Conservation (phyloP, 139 green algal species). For the Nannochloris sp. region DNA sequence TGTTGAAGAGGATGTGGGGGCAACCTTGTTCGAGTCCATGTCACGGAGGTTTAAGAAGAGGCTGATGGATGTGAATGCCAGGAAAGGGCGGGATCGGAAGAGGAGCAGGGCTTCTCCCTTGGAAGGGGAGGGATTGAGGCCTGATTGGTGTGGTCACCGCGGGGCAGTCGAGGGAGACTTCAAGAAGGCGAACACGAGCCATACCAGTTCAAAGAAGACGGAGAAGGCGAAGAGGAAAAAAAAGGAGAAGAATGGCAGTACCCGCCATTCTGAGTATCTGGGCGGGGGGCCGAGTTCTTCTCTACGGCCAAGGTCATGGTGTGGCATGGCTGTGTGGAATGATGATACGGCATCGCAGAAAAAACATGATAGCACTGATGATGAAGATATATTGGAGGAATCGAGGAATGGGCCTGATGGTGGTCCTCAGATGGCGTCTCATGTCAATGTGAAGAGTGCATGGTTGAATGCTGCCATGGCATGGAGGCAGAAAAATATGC, state of each 20-base stretch:
- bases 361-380: background rate
- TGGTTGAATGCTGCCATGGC: constrained; percentile 11
- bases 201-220: background rate
- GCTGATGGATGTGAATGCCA: background rate
- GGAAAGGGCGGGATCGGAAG: background rate
- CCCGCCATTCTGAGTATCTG: too few relatives aligned
- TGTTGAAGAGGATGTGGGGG: background rate
- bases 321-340: background rate
- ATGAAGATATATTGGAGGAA: background rate
- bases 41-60: background rate
- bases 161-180: background rate
- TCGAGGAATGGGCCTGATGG: background rate
- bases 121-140: background rate
- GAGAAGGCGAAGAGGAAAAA: background rate
- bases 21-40: background rate
- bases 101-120: background rate
- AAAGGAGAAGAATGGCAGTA: too few relatives aligned
- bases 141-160: background rate
- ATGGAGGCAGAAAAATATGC: constrained; percentile 26
- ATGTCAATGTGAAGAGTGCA: background rate
- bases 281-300: too few relatives aligned
- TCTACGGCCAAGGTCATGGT: background rate
- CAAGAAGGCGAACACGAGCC: background rate
- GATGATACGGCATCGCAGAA: background rate
- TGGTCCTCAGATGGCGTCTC: too few relatives aligned